phyloP scores from a whole-genome alignment of 2,329 filamentous ascomycete species.

The Colletotrichum euphorbiae region DNA sequence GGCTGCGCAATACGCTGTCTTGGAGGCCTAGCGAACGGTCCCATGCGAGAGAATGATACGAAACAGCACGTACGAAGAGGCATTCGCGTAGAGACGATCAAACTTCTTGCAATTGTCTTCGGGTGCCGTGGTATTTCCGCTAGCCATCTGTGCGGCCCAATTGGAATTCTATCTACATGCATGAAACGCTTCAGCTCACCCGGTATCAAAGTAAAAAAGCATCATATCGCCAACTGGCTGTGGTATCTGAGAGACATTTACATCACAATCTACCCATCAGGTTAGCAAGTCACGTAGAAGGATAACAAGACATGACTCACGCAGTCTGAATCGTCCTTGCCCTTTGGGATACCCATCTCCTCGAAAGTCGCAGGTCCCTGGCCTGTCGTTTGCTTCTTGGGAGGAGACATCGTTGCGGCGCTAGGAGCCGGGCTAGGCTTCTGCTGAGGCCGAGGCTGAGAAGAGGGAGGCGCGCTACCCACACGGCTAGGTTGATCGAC shows the following conservation, averaged over 20 bases:
- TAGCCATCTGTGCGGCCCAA: slow-evolving; percentile 6
- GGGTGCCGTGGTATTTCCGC: slow-evolving; percentile 21
- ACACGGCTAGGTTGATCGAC: slow-evolving; percentile 45
- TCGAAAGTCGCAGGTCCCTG: slow-evolving; percentile 96
- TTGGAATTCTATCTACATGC: slow-evolving; percentile 30
- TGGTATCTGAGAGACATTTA: slow-evolving; percentile 37
- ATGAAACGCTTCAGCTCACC: slow-evolving; percentile 15
- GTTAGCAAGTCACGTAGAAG: not conserved
- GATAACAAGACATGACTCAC: slow-evolving; percentile 65
- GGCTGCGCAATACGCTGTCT: slow-evolving; percentile 16
- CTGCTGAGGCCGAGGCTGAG: slow-evolving; percentile 44
- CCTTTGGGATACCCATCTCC: slow-evolving; percentile 93
- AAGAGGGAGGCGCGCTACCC: slow-evolving; percentile 52
- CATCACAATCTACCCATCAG: slow-evolving; percentile 31
- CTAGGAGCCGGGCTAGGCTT: slow-evolving; percentile 47
- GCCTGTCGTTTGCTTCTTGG: slow-evolving; percentile 60
- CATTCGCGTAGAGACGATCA: too few relatives aligned
- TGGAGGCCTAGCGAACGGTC: not conserved
- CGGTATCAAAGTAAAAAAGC: slow-evolving; percentile 24
- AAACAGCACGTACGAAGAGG: too few relatives aligned
- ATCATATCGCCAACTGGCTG: slow-evolving; percentile 32
- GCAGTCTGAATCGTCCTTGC: slow-evolving; percentile 89
- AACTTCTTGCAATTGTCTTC: slow-evolving; percentile 15
- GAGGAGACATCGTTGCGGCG: slow-evolving; percentile 49
- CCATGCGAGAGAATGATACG: too few relatives aligned